Evolutionary conservation across 2,329 filamentous ascomycete genomes (phyloP).

Genomic region (Neofusicoccum kwambonambiense): DNA sequence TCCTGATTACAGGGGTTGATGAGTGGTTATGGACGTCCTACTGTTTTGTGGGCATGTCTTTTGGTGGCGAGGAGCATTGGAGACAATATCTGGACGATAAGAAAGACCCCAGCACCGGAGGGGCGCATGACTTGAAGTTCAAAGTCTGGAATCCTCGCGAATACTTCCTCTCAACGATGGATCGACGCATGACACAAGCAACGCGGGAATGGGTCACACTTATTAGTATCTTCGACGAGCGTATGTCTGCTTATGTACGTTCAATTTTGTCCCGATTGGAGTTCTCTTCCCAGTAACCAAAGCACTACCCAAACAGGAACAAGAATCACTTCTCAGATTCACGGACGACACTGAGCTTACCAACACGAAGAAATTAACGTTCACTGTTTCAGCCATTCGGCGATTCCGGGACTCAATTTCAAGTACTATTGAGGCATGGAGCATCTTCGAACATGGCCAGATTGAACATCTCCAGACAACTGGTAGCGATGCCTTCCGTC

Average conservation of each 20-base stretch:
- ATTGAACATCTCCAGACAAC: background rate
- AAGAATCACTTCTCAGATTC: background rate
- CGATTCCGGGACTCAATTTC: constrained; percentile 1
- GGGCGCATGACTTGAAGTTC: background rate
- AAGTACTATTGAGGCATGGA: constrained; percentile 5
- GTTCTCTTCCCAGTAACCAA: no score
- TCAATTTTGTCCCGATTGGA: background rate
- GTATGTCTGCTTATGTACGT: background rate
- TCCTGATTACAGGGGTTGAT: constrained; percentile 17
- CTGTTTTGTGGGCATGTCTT: constrained; percentile 19
- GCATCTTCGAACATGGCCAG: background rate
- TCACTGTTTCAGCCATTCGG: constrained; percentile 1
- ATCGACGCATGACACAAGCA: background rate
- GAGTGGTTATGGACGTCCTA: constrained; percentile 20
- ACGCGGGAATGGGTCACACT: background rate
- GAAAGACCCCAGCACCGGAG: background rate
- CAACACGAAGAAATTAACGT: background rate
- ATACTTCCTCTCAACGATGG: background rate
- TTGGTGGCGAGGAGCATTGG: background rate
- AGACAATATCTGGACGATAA: background rate
- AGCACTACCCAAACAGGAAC: background rate
- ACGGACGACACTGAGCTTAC: background rate
- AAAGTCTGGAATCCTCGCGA: background rate
- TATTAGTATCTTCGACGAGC: background rate
- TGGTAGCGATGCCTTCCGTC: background rate